These are phyloP conservation scores for Plasmodium ovale DNA, from an alignment of 169 alveolate genomes.

Conservation along the genomic window DNA sequence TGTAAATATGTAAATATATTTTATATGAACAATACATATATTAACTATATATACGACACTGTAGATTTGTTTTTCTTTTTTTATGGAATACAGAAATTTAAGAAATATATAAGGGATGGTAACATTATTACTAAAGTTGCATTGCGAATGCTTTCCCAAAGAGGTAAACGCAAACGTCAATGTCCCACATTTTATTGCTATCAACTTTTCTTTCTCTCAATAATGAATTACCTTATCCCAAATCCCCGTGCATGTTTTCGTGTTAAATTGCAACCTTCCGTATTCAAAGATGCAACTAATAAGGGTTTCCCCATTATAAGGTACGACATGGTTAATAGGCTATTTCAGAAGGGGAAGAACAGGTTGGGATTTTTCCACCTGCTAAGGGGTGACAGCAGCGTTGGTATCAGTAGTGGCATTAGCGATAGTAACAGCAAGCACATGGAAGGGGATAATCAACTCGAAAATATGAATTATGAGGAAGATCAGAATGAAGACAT, in stretches of 20 bases:
- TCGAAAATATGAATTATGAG: too few species aligned
- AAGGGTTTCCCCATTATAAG: background rate
- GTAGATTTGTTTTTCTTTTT: slow-evolving; percentile 16
- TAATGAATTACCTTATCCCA: background rate
- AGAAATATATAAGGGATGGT: slow-evolving; percentile 27
- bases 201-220: background rate
- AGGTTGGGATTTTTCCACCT: too few species aligned
- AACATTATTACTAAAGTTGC: background rate
- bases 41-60: slow-evolving; percentile 11
- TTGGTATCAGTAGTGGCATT: too few species aligned
- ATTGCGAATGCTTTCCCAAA: too few species aligned
- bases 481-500: too few species aligned
- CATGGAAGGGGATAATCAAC: too few species aligned
- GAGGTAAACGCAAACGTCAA: too few species aligned
- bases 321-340: slow-evolving; percentile 19
- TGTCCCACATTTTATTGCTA: too few species aligned
- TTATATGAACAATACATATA: slow-evolving; percentile 2
- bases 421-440: too few species aligned
- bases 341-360: too few species aligned
- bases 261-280: background rate
- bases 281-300: background rate
- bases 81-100: slow-evolving; percentile 4
- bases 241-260: background rate
- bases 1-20: slow-evolving; percentile 46
- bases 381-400: too few species aligned